Evolutionary conservation across 2,329 filamentous ascomycete species (phyloP).

Genomic region (Calonectria fujianensis): DNA sequence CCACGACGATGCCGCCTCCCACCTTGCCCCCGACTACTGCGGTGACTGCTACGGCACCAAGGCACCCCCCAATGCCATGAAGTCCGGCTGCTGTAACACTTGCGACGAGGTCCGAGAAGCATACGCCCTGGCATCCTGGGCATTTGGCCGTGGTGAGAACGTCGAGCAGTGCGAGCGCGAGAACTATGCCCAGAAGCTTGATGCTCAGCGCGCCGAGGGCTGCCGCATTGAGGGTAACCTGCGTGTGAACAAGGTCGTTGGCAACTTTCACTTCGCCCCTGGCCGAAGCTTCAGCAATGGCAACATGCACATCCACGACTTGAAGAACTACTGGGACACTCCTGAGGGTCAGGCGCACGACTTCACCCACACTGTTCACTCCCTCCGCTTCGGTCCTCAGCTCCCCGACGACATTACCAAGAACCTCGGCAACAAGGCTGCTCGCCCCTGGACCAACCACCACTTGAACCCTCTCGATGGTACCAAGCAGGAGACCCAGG

Average conservation of each 20-base stretch:
- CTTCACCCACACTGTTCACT: constrained; percentile 92
- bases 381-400: constrained; percentile 93
- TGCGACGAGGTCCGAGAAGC: constrained; percentile 98
- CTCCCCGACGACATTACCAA: constrained; percentile 82
- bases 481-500: constrained; percentile 83
- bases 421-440: constrained; percentile 72
- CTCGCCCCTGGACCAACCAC: constrained; percentile 85
- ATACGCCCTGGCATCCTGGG: constrained; percentile 92
- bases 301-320: constrained; percentile 97
- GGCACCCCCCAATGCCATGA: constrained; percentile 81
- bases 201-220: constrained; percentile 91
- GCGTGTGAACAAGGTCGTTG: constrained; percentile 98
- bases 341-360: constrained; percentile 83
- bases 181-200: constrained; percentile 92
- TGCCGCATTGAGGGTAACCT: constrained; percentile 95
- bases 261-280: constrained; percentile 98
- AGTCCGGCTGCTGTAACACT: constrained; percentile 95
- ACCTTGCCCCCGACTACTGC: constrained; percentile 94
- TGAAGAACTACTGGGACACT: constrained; percentile 94
- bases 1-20: constrained; percentile 79
- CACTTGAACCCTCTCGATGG: constrained; percentile 94
- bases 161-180: constrained; percentile 97
- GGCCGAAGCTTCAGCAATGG: constrained; percentile 97
- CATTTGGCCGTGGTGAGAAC: constrained; percentile 92
- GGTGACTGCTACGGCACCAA: constrained; percentile 93